These are phyloP conservation scores for Triangularia verruculosa DNA, from an alignment of 2,329 filamentous ascomycete species.

Conservation along the genomic window DNA sequence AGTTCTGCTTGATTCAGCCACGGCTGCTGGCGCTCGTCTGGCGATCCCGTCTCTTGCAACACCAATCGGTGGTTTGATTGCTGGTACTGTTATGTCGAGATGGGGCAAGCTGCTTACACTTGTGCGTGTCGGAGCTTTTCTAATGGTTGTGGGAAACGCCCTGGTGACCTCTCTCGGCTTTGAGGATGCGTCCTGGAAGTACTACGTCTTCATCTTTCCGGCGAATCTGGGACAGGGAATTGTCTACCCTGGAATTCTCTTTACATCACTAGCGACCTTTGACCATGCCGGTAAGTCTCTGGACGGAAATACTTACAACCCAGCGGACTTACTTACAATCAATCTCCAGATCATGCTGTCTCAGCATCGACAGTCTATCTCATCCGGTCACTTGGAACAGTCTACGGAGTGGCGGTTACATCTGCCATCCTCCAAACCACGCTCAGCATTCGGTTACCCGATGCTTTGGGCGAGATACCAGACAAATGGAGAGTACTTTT, in stretches of 20 bases:
- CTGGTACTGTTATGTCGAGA: conserved; percentile 58
- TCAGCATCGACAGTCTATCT: conserved; percentile 62
- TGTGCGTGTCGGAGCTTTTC: conserved; percentile 47
- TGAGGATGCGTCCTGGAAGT: conserved; percentile 51
- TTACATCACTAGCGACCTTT: conserved; percentile 61
- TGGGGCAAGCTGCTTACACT: conserved; percentile 51
- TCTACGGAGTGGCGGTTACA: conserved; percentile 62
- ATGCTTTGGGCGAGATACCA: conserved; percentile 52
- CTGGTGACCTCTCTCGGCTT: conserved; percentile 49
- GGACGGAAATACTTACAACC: too few species aligned
- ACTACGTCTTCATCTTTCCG: conserved; percentile 55
- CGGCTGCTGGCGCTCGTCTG: conserved; percentile 61
- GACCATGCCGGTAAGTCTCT: conserved; percentile 52
- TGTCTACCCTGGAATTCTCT: conserved; percentile 56
- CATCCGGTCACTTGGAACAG: conserved; percentile 59
- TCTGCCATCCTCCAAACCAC: conserved; percentile 63
- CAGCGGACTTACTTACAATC: conserved; percentile 17
- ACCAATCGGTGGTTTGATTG: conserved; percentile 53
- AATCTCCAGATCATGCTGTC: conserved; percentile 56
- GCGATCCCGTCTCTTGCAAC: conserved; percentile 60
- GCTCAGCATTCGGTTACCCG: conserved; percentile 51
- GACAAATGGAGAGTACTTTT: conserved; percentile 55
- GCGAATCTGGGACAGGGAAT: conserved; percentile 60
- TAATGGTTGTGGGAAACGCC: conserved; percentile 53
- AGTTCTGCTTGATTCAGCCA: conserved; percentile 61